Conservation (phyloP, 192 early-diverging fungal genomes). For the Coemansia reversa region DNA sequence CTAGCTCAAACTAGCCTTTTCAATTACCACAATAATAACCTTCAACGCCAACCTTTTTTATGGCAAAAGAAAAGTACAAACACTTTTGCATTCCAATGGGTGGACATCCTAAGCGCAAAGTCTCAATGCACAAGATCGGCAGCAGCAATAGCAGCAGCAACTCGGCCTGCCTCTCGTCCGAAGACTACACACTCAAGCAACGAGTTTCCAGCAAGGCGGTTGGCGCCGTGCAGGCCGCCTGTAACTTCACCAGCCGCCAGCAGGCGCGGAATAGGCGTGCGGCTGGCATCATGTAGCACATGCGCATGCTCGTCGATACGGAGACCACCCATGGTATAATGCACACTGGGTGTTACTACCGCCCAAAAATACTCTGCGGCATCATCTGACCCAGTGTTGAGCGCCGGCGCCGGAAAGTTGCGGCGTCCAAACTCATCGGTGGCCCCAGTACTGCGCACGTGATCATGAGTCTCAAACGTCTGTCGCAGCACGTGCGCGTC, state of each 20-base stretch:
- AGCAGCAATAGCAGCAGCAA: slow-evolving; percentile 28
- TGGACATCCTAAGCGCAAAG: background rate
- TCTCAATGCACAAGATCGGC: background rate
- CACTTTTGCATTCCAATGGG: too few species aligned
- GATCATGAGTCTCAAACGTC: slow-evolving; percentile 58
- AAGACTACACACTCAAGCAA: slow-evolving; percentile 95
- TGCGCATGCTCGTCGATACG: slow-evolving; percentile 32
- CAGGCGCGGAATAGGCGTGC: slow-evolving; percentile 71
- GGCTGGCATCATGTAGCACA: slow-evolving; percentile 42
- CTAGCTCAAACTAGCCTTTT: too few species aligned
- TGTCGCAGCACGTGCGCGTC: slow-evolving; percentile 39
- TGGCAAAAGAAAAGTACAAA: too few species aligned
- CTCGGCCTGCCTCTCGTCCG: slow-evolving; percentile 84
- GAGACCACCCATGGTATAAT: slow-evolving; percentile 82
- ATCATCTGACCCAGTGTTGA: slow-evolving; percentile 25
- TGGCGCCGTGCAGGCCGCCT: slow-evolving; percentile 95
- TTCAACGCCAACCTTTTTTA: too few species aligned
- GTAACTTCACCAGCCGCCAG: slow-evolving; percentile 92
- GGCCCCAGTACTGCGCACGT: slow-evolving; percentile 55
- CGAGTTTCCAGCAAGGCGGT: slow-evolving; percentile 92
- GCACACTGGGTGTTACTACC: slow-evolving; percentile 75
- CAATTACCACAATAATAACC: too few species aligned
- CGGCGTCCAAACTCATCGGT: slow-evolving; percentile 71
- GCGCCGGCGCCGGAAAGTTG: slow-evolving; percentile 63
- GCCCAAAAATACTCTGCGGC: slow-evolving; percentile 62